A percentile compares a stretch with the other conserved stretches of the same genome.
Evolutionary conservation across 164 flowering plant genomes (phyloP).

Genomic region (Piper betle): DNA sequence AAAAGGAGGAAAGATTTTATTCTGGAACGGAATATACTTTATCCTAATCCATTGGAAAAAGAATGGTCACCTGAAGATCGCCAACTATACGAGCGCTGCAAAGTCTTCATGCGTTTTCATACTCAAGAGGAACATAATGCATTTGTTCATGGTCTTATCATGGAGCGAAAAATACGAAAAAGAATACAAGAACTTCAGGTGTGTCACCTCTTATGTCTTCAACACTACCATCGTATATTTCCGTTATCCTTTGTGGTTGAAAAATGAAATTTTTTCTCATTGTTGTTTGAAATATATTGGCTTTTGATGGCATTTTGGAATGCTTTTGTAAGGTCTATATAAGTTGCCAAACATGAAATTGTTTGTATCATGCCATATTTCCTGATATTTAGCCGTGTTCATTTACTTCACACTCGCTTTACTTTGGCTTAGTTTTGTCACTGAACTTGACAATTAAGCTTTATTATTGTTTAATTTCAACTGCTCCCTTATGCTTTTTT

Average conservation of each 20-base stretch:
- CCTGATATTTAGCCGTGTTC: neutral
- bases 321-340: too few relatives aligned
- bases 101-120: conserved; percentile 80
- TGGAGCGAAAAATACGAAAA: conserved; percentile 54
- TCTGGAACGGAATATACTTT: conserved; percentile 67
- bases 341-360: too few relatives aligned
- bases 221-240: neutral
- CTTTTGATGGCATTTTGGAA: neutral
- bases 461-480: too few relatives aligned
- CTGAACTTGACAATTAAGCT: too few relatives aligned
- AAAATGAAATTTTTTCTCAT: too few relatives aligned
- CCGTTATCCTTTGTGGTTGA: neutral
- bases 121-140: conserved; percentile 70
- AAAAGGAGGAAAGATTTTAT: conserved; percentile 87
- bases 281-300: neutral
- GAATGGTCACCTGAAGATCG: conserved; percentile 59
- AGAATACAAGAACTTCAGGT: conserved; percentile 88
- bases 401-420: too few relatives aligned
- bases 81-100: conserved; percentile 48
- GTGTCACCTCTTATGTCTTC: neutral
- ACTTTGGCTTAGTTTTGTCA: too few relatives aligned
- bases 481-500: neutral
- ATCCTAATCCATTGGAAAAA: conserved; percentile 63
- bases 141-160: conserved; percentile 47
- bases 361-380: too few relatives aligned